These are phyloP conservation scores for Rhodosorus marinus DNA, from an alignment of 23 red algal genomes.

Conservation along the genomic window DNA sequence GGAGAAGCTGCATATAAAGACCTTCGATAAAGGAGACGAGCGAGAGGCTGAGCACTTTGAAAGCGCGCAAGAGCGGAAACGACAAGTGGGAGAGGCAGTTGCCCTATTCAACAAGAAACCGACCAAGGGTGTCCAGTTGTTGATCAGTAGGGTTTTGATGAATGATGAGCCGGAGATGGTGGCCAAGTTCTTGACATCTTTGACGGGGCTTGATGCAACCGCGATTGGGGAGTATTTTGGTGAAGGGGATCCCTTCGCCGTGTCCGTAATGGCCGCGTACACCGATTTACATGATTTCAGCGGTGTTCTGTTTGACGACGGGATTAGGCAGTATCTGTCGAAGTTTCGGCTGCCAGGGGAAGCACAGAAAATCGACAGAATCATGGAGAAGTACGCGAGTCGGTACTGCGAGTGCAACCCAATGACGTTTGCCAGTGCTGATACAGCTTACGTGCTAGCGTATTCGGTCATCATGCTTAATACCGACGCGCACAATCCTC, in stretches of 20 bases:
- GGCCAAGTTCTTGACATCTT: slow-evolving; percentile 41
- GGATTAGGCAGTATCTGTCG: slow-evolving; percentile 53
- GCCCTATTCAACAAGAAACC: slow-evolving; percentile 65
- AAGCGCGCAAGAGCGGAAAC: too few relatives aligned
- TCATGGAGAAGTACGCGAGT: slow-evolving; percentile 91
- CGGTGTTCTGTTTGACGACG: slow-evolving; percentile 61
- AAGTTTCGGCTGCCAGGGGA: slow-evolving; percentile 81
- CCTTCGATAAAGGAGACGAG: slow-evolving; percentile 1
- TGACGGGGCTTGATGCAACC: slow-evolving; percentile 51
- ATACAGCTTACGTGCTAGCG: slow-evolving; percentile 78
- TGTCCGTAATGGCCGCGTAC: slow-evolving; percentile 82
- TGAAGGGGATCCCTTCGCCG: slow-evolving; percentile 38
- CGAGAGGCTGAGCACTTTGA: not conserved
- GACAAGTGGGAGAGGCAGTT: slow-evolving; percentile 31
- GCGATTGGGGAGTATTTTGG: slow-evolving; percentile 83
- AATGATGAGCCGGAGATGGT: slow-evolving; percentile 21
- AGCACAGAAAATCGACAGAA: slow-evolving; percentile 96
- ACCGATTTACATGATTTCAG: slow-evolving; percentile 64
- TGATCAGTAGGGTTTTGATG: slow-evolving; percentile 17
- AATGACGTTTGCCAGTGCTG: slow-evolving; percentile 72
- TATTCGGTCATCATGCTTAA: slow-evolving; percentile 98
- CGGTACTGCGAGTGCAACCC: slow-evolving; percentile 90
- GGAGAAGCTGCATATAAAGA: too few relatives aligned
- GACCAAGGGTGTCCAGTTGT: slow-evolving; percentile 48
- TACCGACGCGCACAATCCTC: slow-evolving; percentile 86